phyloP scores from a whole-genome alignment of 768 basidiomycete genomes.

The Collybiopsis confluens region DNA sequence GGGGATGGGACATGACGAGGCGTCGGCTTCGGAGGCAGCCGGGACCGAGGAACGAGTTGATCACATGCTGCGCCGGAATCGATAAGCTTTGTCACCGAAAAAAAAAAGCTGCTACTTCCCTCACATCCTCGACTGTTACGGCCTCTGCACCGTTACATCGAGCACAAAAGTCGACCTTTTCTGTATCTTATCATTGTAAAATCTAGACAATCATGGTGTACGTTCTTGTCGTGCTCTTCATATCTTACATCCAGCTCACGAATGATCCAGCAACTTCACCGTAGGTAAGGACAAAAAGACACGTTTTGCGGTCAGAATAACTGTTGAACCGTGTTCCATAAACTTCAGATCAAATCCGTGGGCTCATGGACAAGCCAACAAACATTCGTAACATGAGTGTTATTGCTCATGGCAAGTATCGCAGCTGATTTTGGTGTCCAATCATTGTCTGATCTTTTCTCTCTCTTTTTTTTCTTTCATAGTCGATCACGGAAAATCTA shows the following conservation, averaged over 20 bases:
- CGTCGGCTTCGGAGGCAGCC: not conserved
- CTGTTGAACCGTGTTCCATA: conserved; percentile 1
- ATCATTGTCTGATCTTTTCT: no score
- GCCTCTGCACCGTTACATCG: conserved; percentile 3
- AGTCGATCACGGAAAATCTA: conserved; percentile 99
- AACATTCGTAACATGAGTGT: conserved; percentile 97
- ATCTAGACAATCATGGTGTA: conserved; percentile 78
- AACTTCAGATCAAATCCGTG: conserved; percentile 74
- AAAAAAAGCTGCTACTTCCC: not conserved
- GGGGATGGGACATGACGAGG: conserved; percentile 16
- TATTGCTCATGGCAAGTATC: conserved; percentile 76
- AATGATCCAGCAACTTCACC: conserved; percentile 74
- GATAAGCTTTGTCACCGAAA: conserved; percentile 5
- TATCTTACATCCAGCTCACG: conserved; percentile 11
- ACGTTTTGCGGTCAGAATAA: conserved; percentile 11
- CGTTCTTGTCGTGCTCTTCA: conserved; percentile 29
- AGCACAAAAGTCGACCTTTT: conserved; percentile 8
- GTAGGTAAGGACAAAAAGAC: conserved; percentile 52
- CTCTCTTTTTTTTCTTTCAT: conserved; percentile 13
- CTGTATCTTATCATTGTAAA: conserved; percentile 28
- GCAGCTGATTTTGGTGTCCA: conserved; percentile 6
- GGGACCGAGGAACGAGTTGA: not conserved
- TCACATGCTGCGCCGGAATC: not conserved
- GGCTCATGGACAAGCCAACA: conserved; percentile 83
- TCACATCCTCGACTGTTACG: conserved; percentile 7